phyloP scores from a whole-genome alignment of 2,329 filamentous ascomycete genomes.

The Cytospora piceicola region DNA sequence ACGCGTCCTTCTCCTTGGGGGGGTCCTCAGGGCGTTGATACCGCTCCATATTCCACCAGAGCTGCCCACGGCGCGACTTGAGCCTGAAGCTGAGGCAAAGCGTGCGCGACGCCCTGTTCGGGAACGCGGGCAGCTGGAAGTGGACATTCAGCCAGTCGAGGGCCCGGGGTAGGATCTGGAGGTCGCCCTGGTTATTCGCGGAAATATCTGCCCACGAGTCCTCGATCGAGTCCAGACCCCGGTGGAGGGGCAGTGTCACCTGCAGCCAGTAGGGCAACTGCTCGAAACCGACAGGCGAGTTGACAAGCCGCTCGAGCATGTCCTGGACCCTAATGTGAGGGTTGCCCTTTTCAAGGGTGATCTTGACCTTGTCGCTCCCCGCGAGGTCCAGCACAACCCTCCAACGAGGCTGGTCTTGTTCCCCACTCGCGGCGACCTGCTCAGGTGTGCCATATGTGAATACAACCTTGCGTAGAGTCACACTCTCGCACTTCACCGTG shows the following conservation, averaged over 20 bases:
- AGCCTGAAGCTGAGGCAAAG: slow-evolving; percentile 59
- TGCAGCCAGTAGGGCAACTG: slow-evolving; percentile 59
- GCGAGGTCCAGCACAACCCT: slow-evolving; percentile 63
- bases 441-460: slow-evolving; percentile 65
- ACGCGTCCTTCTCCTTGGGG: slow-evolving; percentile 39
- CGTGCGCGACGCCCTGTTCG: slow-evolving; percentile 38
- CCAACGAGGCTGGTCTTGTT: slow-evolving; percentile 44
- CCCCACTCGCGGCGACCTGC: slow-evolving; percentile 28
- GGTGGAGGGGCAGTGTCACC: slow-evolving; percentile 67
- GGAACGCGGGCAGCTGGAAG: slow-evolving; percentile 48
- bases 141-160: slow-evolving; percentile 62
- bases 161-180: slow-evolving; percentile 57
- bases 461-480: slow-evolving; percentile 64
- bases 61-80: slow-evolving; percentile 50
- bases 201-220: slow-evolving; percentile 51
- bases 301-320: slow-evolving; percentile 61
- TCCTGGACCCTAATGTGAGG: slow-evolving; percentile 69
- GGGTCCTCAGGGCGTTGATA: slow-evolving; percentile 32
- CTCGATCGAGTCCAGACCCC: slow-evolving; percentile 64
- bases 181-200: slow-evolving; percentile 48
- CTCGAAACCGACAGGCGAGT: slow-evolving; percentile 56
- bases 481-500: slow-evolving; percentile 59
- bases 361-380: slow-evolving; percentile 53
- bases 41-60: slow-evolving; percentile 57
- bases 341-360: slow-evolving; percentile 65